Evolutionary conservation across 225 moss, liverwort and hornwort genomes (phyloP).

Genomic region (Sphagnum tenellum): DNA sequence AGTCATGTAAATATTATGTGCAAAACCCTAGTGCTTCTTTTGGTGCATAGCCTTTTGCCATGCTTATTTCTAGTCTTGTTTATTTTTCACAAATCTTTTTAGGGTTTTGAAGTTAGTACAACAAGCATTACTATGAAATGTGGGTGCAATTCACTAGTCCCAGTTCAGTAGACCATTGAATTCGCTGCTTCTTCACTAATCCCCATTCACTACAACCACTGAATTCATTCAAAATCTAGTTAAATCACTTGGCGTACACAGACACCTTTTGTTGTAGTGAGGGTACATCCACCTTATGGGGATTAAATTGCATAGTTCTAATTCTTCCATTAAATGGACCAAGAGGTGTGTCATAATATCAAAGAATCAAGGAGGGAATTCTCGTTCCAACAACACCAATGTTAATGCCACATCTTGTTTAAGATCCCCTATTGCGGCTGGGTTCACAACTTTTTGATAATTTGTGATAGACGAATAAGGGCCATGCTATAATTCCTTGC

Average conservation of each 20-base stretch:
- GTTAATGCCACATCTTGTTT: background rate
- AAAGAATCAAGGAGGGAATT: background rate
- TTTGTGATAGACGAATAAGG: background rate
- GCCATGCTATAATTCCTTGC: background rate
- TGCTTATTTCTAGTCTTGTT: background rate
- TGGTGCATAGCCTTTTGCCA: background rate
- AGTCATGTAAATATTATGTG: background rate
- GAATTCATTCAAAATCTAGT: too few species aligned
- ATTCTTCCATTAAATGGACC: constrained; percentile 1
- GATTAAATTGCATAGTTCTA: background rate
- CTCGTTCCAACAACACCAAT: background rate
- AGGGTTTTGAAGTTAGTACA: constrained; percentile 1
- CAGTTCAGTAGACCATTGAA: too few species aligned
- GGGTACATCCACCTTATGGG: constrained; percentile 6
- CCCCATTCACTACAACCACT: too few species aligned
- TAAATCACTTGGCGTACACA: too few species aligned
- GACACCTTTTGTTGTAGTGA: too few species aligned
- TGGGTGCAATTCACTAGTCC: too few species aligned
- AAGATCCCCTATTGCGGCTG: background rate
- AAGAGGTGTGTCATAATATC: background rate
- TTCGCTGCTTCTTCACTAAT: too few species aligned
- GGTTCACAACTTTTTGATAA: background rate
- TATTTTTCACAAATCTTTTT: constrained; percentile 1
- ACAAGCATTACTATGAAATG: too few species aligned
- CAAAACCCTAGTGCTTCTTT: background rate